Conservation (phyloP, 2,329 filamentous ascomycete species). For the Pezicula neosporulosa region DNA sequence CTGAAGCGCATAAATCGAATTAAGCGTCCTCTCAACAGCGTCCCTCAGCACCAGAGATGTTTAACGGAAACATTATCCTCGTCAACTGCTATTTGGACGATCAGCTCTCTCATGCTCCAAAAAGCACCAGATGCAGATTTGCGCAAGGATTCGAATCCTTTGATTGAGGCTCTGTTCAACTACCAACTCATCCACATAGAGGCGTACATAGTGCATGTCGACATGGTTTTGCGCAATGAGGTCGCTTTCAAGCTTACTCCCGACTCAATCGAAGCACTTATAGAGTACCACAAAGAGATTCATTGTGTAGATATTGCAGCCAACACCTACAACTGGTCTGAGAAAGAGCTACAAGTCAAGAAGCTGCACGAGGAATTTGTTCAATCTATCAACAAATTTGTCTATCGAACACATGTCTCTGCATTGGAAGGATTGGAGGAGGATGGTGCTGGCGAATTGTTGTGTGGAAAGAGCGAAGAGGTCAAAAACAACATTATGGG, state of each 20-base stretch:
- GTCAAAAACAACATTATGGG: conserved; percentile 84
- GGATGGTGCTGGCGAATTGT: conserved; percentile 89
- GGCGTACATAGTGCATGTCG: conserved; percentile 97
- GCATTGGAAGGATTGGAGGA: conserved; percentile 95
- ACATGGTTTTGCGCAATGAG: conserved; percentile 97
- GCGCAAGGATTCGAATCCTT: conserved; percentile 74
- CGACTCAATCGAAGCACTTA: conserved; percentile 88
- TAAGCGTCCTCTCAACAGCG: conserved; percentile 95
- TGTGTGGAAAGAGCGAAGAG: conserved; percentile 87
- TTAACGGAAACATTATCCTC: conserved; percentile 92
- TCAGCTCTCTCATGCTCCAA: conserved; percentile 88
- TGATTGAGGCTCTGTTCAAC: conserved; percentile 86
- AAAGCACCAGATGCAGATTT: conserved; percentile 85
- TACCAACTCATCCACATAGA: conserved; percentile 91
- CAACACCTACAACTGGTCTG: conserved; percentile 89
- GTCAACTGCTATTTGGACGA: conserved; percentile 86
- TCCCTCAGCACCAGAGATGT: conserved; percentile 92
- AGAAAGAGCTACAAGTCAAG: conserved; percentile 95
- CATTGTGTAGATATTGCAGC: conserved; percentile 89
- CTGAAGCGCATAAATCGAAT: conserved; percentile 95
- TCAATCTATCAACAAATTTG: conserved; percentile 95
- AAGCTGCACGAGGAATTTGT: conserved; percentile 96
- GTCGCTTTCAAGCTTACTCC: conserved; percentile 96
- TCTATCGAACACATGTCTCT: conserved; percentile 83
- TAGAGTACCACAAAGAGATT: conserved; percentile 95